Evolutionary conservation across 306 rosid species (phyloP).

Genomic region (Amphicarpaea edgeworthii): DNA sequence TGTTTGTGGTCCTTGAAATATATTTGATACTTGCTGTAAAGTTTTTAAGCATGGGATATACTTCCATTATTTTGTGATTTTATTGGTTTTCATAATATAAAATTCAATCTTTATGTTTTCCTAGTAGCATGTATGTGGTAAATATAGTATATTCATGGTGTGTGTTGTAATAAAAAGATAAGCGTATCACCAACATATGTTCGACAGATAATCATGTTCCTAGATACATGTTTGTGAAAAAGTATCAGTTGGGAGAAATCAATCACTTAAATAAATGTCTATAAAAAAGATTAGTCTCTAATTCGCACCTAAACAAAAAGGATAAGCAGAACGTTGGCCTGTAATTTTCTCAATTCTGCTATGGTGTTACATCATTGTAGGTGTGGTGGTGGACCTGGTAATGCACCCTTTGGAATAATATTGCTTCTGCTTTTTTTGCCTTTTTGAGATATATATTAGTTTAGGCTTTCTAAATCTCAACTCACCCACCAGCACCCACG

Average conservation of each 20-base stretch:
- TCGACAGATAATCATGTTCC: no score
- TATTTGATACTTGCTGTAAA: conserved; percentile 31
- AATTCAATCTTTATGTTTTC: not conserved
- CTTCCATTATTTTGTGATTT: not conserved
- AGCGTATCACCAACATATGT: no score
- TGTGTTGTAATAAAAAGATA: not conserved
- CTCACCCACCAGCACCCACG: not conserved
- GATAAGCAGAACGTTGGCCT: conserved; percentile 13
- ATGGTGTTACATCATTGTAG: conserved; percentile 43
- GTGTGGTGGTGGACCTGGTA: conserved; percentile 23
- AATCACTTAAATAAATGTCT: not conserved
- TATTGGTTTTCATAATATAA: conserved; percentile 4
- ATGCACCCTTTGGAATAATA: conserved; percentile 22
- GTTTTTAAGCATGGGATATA: conserved; percentile 31
- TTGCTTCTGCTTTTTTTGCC: conserved; percentile 34
- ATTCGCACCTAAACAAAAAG: not conserved
- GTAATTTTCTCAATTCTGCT: conserved; percentile 10
- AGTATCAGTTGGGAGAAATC: not conserved
- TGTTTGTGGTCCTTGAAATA: not conserved
- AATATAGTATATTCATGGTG: not conserved
- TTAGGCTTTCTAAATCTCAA: not conserved
- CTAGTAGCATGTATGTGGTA: not conserved
- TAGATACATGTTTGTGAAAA: no score
- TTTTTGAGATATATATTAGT: not conserved
- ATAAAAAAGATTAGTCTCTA: no score